Conservation (phyloP, 345 rosid genomes). For the Hibiscus tridactylites region DNA sequence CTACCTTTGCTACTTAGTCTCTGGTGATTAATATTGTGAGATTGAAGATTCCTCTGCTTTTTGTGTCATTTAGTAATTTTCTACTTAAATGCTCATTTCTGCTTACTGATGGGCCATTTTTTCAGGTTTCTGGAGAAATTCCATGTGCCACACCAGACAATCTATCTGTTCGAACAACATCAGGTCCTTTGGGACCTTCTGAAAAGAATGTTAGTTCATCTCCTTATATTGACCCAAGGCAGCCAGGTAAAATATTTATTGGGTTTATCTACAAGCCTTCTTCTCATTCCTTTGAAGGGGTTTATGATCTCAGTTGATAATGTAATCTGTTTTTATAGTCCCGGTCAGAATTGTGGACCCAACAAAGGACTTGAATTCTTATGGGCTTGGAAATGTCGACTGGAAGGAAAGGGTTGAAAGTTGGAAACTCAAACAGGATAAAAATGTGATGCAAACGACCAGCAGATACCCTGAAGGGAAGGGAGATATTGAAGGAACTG, state of each 20-base stretch:
- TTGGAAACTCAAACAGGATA: slow-evolving; percentile 99
- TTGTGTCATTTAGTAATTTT: background rate
- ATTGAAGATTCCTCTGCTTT: too few species aligned
- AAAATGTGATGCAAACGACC: slow-evolving; percentile 58
- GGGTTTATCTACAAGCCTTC: background rate
- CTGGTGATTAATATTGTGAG: too few species aligned
- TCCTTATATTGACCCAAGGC: slow-evolving; percentile 86
- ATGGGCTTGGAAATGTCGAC: slow-evolving; percentile 94
- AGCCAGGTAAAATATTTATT: background rate
- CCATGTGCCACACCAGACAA: slow-evolving; percentile 77
- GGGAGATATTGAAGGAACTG: slow-evolving; percentile 95
- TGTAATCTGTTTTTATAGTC: slow-evolving; percentile 41
- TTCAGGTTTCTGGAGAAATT: slow-evolving; percentile 95
- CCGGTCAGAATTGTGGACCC: slow-evolving; percentile 99
- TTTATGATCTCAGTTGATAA: slow-evolving; percentile 18
- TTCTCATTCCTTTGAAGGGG: background rate
- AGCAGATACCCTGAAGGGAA: slow-evolving; percentile 73
- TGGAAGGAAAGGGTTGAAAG: slow-evolving; percentile 99
- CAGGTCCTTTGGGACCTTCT: slow-evolving; percentile 96
- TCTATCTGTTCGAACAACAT: slow-evolving; percentile 90
- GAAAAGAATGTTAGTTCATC: slow-evolving; percentile 71
- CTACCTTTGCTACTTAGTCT: too few species aligned
- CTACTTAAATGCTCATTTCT: background rate
- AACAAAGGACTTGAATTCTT: slow-evolving; percentile 95
- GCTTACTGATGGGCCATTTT: slow-evolving; percentile 1